A percentile compares a stretch with the other conserved stretches of the same genome.
These are phyloP conservation scores for Saprolegnia parasitica DNA, from an alignment of 352 stramenopile species.

Conservation along the genomic window DNA sequence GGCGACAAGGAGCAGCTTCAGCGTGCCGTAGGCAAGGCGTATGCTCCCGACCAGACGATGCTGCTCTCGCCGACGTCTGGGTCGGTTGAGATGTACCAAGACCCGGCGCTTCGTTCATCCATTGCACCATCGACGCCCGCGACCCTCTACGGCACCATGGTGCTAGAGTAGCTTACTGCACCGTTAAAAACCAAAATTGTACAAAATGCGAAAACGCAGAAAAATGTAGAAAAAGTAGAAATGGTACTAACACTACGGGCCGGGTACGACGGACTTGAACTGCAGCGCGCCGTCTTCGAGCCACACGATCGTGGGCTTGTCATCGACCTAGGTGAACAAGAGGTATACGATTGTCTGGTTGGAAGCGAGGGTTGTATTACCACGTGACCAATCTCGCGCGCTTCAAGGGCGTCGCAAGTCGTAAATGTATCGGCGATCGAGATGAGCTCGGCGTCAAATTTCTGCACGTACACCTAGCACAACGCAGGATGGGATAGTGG, in stretches of 20 bases:
- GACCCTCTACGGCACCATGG: background rate
- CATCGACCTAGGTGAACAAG: constrained; percentile 13
- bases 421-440: constrained; percentile 88
- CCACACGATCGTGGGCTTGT: constrained; percentile 25
- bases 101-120: constrained; percentile 12
- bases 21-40: constrained; percentile 16
- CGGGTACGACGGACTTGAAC: constrained; percentile 25
- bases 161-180: background rate
- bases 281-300: constrained; percentile 24
- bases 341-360: background rate
- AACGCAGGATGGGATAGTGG: background rate
- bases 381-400: constrained; percentile 16
- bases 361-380: background rate
- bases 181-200: background rate
- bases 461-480: constrained; percentile 34
- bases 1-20: constrained; percentile 64
- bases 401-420: constrained; percentile 67
- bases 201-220: background rate
- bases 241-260: background rate
- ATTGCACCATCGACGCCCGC: background rate
- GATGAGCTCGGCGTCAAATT: constrained; percentile 86
- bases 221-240: background rate
- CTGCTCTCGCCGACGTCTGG: constrained; percentile 16
- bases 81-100: constrained; percentile 25
- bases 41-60: constrained; percentile 17